A percentile compares a stretch with the other conserved stretches of the same genome.
Conservation (phyloP, 225 moss, liverwort and hornwort genomes). For the Antitrichia curtipendula region DNA sequence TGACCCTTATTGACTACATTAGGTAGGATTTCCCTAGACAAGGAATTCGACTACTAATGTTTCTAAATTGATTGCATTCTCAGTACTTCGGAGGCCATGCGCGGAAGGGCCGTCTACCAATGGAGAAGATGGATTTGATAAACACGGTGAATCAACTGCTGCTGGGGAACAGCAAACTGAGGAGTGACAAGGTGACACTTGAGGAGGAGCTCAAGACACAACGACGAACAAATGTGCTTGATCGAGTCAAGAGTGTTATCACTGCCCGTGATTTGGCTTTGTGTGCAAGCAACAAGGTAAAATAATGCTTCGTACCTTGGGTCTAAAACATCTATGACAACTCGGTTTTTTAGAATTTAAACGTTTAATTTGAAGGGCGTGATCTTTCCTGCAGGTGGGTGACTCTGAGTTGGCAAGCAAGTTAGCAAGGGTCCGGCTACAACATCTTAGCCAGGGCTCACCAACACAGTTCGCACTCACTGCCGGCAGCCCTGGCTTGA, state of each 20-base stretch:
- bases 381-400: conserved; percentile 41
- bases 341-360: background rate
- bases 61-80: background rate
- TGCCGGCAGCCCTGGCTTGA: conserved; percentile 4
- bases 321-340: background rate
- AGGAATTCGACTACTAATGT: background rate
- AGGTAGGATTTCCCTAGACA: background rate
- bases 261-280: conserved; percentile 74
- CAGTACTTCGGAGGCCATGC: conserved; percentile 84
- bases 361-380: background rate
- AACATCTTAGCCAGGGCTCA: conserved; percentile 44
- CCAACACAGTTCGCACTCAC: conserved; percentile 26
- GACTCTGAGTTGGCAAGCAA: conserved; percentile 87
- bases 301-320: background rate
- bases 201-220: conserved; percentile 85
- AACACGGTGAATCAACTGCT: conserved; percentile 91
- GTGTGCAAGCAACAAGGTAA: conserved; percentile 83
- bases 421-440: conserved; percentile 67
- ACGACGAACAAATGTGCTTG: conserved; percentile 59
- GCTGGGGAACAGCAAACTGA: conserved; percentile 69
- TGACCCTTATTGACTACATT: background rate
- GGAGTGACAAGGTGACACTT: conserved; percentile 69
- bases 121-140: conserved; percentile 90
- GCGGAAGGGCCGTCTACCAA: conserved; percentile 69
- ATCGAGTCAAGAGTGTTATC: conserved; percentile 60